Conservation (phyloP, 2,329 filamentous ascomycete species). For the Cytospora piceicola region DNA sequence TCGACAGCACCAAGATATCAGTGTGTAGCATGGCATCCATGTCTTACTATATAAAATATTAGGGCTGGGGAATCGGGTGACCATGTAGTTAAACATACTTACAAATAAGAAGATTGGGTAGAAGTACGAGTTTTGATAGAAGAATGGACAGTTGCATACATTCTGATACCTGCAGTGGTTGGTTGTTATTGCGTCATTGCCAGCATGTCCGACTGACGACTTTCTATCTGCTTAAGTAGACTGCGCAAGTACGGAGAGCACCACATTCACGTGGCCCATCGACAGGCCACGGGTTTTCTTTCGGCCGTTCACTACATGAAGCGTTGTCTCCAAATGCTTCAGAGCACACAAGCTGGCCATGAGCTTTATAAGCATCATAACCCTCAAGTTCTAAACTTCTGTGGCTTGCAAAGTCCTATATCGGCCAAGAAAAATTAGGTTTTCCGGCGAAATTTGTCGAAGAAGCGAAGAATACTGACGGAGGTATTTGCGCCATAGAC, state of each 20-base stretch:
- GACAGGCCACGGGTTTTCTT: slow-evolving; percentile 29
- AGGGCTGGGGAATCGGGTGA: no score
- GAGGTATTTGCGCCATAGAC: not conserved
- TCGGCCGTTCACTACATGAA: slow-evolving; percentile 31
- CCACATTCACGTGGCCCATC: slow-evolving; percentile 13
- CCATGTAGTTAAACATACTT: no score
- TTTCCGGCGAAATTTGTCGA: not conserved
- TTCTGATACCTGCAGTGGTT: no score
- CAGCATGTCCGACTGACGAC: no score
- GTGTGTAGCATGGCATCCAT: no score
- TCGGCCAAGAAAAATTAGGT: not conserved
- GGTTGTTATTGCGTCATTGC: no score
- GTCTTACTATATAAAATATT: no score
- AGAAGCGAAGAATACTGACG: not conserved
- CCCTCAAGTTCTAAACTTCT: not conserved
- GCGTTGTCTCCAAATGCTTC: slow-evolving; percentile 15
- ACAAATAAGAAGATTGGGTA: no score
- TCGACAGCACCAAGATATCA: no score
- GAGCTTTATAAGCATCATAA: not conserved
- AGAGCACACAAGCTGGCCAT: not conserved
- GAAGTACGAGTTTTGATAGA: no score
- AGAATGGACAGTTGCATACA: no score
- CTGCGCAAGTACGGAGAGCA: not conserved
- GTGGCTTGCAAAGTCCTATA: not conserved
- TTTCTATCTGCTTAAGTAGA: no score